phyloP scores from a whole-genome alignment of 176 grass and related monocot genomes.

The Zea mays region DNA sequence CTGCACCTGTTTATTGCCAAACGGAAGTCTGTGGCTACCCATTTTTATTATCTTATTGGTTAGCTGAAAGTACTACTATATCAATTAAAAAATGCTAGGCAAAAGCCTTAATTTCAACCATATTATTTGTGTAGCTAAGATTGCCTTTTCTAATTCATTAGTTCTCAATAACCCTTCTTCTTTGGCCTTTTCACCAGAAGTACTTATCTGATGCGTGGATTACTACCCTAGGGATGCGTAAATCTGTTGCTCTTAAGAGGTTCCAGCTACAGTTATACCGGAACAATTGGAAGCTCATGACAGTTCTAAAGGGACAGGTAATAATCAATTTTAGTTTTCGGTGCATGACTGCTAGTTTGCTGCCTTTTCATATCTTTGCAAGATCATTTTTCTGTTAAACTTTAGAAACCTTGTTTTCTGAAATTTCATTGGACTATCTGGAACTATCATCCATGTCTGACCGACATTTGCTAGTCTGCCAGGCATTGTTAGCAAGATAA shows the following conservation, averaged over 20 bases:
- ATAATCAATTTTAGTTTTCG: constrained; percentile 27
- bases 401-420: constrained; percentile 27
- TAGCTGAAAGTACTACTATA: constrained; percentile 10
- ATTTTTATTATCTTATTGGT: constrained; percentile 16
- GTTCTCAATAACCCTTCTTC: constrained; percentile 13
- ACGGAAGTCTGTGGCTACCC: background rate
- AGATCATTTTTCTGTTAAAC: background rate
- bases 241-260: constrained; percentile 79
- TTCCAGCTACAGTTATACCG: constrained; percentile 65
- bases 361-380: background rate
- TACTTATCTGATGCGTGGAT: constrained; percentile 87
- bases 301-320: constrained; percentile 85
- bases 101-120: background rate
- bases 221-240: constrained; percentile 68
- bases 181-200: constrained; percentile 53
- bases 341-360: constrained; percentile 19
- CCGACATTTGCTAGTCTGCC: background rate
- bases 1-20: background rate
- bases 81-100: background rate
- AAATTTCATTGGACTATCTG: background rate
- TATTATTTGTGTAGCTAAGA: background rate
- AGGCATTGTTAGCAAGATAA: constrained; percentile 23
- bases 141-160: constrained; percentile 22
- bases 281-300: constrained; percentile 74
- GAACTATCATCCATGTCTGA: background rate